These are phyloP conservation scores for Coniophora puteana DNA, from an alignment of 1,284 basidiomycete species.

Conservation along the genomic window DNA sequence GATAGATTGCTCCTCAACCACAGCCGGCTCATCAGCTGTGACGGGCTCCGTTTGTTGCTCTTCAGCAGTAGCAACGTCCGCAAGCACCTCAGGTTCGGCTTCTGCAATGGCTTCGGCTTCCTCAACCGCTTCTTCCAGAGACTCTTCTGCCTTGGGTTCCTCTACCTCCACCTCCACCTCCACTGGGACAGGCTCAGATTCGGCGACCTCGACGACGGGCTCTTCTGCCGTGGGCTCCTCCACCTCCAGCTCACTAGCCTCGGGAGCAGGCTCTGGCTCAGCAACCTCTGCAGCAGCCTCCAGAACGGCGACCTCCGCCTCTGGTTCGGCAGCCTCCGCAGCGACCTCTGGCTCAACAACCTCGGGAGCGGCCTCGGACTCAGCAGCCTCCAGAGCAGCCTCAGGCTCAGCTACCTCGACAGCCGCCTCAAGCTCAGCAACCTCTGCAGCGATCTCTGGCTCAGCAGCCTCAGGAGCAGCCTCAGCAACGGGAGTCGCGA, in stretches of 20 bases:
- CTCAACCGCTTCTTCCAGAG: background rate
- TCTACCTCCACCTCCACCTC: background rate
- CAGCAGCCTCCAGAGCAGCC: background rate
- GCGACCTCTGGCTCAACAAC: background rate
- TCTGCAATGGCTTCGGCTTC: background rate
- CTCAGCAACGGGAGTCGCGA: background rate
- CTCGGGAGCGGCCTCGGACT: background rate
- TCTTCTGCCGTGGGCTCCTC: background rate
- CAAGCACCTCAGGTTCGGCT: background rate
- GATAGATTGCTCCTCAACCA: background rate
- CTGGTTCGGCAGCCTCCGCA: background rate
- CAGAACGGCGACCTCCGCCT: background rate
- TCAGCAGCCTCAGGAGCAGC: background rate
- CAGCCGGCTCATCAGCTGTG: background rate
- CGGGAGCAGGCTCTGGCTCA: background rate
- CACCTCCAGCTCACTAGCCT: background rate
- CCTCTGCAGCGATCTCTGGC: background rate
- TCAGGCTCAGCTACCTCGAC: background rate
- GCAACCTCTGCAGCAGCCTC: background rate
- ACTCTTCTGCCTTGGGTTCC: too few relatives aligned
- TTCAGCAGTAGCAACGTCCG: background rate
- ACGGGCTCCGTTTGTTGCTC: background rate
- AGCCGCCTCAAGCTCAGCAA: background rate
- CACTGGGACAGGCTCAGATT: conserved; percentile 2
- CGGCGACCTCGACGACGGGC: background rate